Conservation (phyloP, 2,329 filamentous ascomycete genomes). For the Pseudofabraea citricarpa region DNA sequence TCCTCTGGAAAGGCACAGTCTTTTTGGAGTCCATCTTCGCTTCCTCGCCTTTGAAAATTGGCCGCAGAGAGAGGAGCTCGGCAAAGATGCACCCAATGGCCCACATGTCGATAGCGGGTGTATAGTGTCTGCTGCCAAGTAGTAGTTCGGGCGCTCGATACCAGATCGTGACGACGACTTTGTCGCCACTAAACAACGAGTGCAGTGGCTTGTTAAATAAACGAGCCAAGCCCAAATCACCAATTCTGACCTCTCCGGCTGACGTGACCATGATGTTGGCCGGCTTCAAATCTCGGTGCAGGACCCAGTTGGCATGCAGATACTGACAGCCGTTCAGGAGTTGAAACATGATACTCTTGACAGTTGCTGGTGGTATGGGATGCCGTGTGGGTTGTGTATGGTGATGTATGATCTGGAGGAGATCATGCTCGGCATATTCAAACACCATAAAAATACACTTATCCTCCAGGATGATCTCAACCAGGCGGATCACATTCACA, state of each 20-base stretch:
- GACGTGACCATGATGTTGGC: slow-evolving; percentile 99
- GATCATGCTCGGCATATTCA: slow-evolving; percentile 95
- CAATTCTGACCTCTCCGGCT: slow-evolving; percentile 84
- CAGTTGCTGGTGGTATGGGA: slow-evolving; percentile 80
- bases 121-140: slow-evolving; percentile 91
- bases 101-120: slow-evolving; percentile 95
- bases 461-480: slow-evolving; percentile 95
- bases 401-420: slow-evolving; percentile 97
- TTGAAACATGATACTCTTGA: slow-evolving; percentile 94
- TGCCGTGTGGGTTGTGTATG: slow-evolving; percentile 84
- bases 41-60: slow-evolving; percentile 98
- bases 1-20: slow-evolving; percentile 92
- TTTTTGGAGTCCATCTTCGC: slow-evolving; percentile 99
- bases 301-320: slow-evolving; percentile 92
- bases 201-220: slow-evolving; percentile 93
- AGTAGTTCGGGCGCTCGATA: slow-evolving; percentile 94
- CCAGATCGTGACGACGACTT: slow-evolving; percentile 99
- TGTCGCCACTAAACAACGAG: slow-evolving; percentile 88
- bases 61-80: slow-evolving; percentile 80
- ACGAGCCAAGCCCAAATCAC: slow-evolving; percentile 86
- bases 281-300: slow-evolving; percentile 94
- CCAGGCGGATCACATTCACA: slow-evolving; percentile 81
- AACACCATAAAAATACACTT: slow-evolving; percentile 99
- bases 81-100: slow-evolving; percentile 97
- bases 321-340: slow-evolving; percentile 93